Percentiles rank a stretch among this genome's conserved stretches.
Evolutionary conservation across 2,329 filamentous ascomycete genomes (phyloP).

Genomic region (Cadophora sp.): DNA sequence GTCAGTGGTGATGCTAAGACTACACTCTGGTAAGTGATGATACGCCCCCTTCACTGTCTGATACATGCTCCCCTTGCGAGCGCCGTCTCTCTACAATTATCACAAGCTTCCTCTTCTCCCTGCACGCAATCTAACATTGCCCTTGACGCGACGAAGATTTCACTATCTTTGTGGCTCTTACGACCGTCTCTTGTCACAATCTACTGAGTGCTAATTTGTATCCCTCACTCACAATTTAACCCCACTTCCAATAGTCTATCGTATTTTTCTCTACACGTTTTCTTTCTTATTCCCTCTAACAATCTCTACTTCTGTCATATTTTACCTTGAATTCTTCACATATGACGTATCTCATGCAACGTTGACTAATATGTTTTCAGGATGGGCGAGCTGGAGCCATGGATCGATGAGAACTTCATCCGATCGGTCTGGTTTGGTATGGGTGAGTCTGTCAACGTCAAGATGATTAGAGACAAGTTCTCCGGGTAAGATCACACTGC

Average conservation of each 20-base stretch:
- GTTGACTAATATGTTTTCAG: slow-evolving; percentile 53
- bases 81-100: slow-evolving; percentile 39
- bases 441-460: slow-evolving; percentile 95
- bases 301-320: background rate
- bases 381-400: slow-evolving; percentile 99
- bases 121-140: background rate
- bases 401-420: slow-evolving; percentile 99
- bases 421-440: slow-evolving; percentile 91
- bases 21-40: slow-evolving; percentile 57
- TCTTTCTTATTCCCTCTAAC: slow-evolving; percentile 24
- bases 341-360: background rate
- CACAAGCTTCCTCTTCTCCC: background rate
- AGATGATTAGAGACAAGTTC: slow-evolving; percentile 99
- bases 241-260: background rate
- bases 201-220: background rate
- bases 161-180: background rate
- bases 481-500: slow-evolving; percentile 72
- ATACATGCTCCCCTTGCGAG: slow-evolving; percentile 30
- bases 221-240: background rate
- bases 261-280: background rate
- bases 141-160: background rate
- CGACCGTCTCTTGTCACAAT: slow-evolving; percentile 11
- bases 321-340: background rate
- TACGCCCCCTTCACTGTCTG: slow-evolving; percentile 3
- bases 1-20: slow-evolving; percentile 60